Conservation (phyloP, 2,329 filamentous ascomycete genomes). For the Coniosporium tulheliwenetii region DNA sequence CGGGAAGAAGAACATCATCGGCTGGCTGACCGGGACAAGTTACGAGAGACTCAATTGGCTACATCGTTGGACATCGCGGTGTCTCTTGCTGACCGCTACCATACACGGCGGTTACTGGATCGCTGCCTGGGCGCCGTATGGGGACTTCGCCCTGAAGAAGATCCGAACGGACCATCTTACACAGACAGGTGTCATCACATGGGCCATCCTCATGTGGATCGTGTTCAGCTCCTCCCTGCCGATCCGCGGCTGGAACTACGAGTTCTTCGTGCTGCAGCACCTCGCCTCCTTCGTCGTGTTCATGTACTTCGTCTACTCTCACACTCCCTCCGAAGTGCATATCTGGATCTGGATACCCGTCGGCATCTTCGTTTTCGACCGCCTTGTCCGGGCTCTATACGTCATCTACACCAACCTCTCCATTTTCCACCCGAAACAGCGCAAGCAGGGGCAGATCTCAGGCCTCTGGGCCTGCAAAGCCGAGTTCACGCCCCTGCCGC, state of each 20-base stretch:
- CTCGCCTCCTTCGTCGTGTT: conserved; percentile 45
- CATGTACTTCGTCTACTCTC: conserved; percentile 46
- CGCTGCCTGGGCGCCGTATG: conserved; percentile 44
- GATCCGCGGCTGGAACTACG: conserved; percentile 49
- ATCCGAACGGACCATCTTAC: conserved; percentile 47
- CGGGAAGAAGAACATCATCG: conserved; percentile 43
- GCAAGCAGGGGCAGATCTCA: conserved; percentile 11
- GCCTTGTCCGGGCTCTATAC: conserved; percentile 30
- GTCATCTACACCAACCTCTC: conserved; percentile 23
- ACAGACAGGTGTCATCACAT: conserved; percentile 51
- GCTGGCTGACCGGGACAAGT: conserved; percentile 43
- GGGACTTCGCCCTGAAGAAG: conserved; percentile 40
- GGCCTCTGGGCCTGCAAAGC: conserved; percentile 21
- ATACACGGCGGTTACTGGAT: conserved; percentile 59
- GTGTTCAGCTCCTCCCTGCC: conserved; percentile 47
- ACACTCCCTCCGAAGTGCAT: conserved; percentile 42
- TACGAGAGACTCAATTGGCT: conserved; percentile 60
- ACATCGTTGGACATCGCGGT: conserved; percentile 56
- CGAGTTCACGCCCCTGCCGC: conserved; percentile 31
- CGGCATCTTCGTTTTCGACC: conserved; percentile 46
- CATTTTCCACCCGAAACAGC: conserved; percentile 21
- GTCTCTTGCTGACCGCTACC: conserved; percentile 51
- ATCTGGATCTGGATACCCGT: conserved; percentile 54
- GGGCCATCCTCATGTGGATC: conserved; percentile 51
- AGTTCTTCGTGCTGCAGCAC: conserved; percentile 56